Evolutionary conservation across 1,284 basidiomycete genomes (phyloP).

Genomic region (Hymenochaete sp.): DNA sequence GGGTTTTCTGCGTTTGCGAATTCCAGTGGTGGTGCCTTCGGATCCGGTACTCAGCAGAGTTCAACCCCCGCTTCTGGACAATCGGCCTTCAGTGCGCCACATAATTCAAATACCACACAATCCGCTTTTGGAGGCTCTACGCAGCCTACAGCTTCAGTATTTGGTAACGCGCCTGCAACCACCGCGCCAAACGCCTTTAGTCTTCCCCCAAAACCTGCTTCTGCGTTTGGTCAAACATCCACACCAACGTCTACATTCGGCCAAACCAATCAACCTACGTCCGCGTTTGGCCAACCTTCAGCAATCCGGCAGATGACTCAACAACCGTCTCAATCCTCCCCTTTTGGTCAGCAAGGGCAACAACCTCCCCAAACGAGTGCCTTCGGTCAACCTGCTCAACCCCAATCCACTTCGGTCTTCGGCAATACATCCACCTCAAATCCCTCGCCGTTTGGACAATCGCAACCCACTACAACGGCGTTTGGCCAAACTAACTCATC

Average conservation of each 20-base stretch:
- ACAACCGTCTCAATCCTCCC: slow-evolving; percentile 20
- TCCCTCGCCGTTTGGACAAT: slow-evolving; percentile 28
- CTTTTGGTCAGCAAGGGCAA: slow-evolving; percentile 25
- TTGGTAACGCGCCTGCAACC: slow-evolving; percentile 25
- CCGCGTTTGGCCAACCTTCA: slow-evolving; percentile 28
- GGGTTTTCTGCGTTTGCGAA: slow-evolving; percentile 30
- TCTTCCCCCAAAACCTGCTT: slow-evolving; percentile 21
- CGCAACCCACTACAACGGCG: slow-evolving; percentile 18
- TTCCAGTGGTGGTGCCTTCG: slow-evolving; percentile 27
- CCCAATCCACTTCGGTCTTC: slow-evolving; percentile 25
- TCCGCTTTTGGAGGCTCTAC: slow-evolving; percentile 24
- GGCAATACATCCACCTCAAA: slow-evolving; percentile 23
- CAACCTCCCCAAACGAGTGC: slow-evolving; percentile 24
- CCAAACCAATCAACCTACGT: slow-evolving; percentile 20
- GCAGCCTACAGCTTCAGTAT: slow-evolving; percentile 32
- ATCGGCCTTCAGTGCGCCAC: slow-evolving; percentile 26
- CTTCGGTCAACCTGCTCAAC: slow-evolving; percentile 23
- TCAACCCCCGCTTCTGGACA: slow-evolving; percentile 25
- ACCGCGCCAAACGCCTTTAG: slow-evolving; percentile 23
- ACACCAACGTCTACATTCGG: slow-evolving; percentile 28
- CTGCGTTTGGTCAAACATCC: slow-evolving; percentile 23
- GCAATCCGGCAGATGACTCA: background rate
- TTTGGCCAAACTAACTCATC: slow-evolving; percentile 19
- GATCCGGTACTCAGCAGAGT: slow-evolving; percentile 20
- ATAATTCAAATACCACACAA: no score